phyloP scores from a whole-genome alignment of 257 asterid genomes.

The Anisodus acutangulus region DNA sequence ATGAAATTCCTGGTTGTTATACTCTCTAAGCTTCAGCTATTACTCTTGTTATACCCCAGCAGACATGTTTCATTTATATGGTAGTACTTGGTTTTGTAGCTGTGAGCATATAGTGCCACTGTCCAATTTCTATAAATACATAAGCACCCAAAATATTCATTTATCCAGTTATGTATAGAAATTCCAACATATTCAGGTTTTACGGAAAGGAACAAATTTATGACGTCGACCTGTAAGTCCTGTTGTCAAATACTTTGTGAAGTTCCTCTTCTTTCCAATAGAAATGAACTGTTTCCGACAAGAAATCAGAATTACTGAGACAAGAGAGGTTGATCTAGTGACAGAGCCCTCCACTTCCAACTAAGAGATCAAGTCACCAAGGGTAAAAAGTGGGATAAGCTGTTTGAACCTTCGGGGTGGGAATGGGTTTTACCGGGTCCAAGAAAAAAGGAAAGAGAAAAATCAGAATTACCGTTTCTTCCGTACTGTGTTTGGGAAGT shows the following conservation, averaged over 20 bases:
- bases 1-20: neutral
- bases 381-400: neutral
- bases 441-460: neutral
- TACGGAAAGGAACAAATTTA: neutral
- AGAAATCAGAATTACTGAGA: neutral
- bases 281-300: neutral
- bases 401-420: neutral
- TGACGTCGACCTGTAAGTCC: neutral
- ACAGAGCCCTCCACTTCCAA: neutral
- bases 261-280: neutral
- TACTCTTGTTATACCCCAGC: neutral
- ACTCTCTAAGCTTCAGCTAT: neutral
- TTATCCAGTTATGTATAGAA: too few species aligned
- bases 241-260: neutral
- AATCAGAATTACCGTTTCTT: constrained; percentile 67
- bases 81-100: neutral
- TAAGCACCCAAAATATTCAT: too few species aligned
- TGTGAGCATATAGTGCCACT: too few species aligned
- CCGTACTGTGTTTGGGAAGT: constrained; percentile 80
- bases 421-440: neutral
- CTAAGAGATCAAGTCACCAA: neutral
- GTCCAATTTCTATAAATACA: too few species aligned
- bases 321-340: neutral
- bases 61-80: neutral
- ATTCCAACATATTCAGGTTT: neutral